Percentiles rank a stretch among this genome's conserved stretches.
phyloP scores from a whole-genome alignment of 768 basidiomycete species.

The Podaxis sp. region DNA sequence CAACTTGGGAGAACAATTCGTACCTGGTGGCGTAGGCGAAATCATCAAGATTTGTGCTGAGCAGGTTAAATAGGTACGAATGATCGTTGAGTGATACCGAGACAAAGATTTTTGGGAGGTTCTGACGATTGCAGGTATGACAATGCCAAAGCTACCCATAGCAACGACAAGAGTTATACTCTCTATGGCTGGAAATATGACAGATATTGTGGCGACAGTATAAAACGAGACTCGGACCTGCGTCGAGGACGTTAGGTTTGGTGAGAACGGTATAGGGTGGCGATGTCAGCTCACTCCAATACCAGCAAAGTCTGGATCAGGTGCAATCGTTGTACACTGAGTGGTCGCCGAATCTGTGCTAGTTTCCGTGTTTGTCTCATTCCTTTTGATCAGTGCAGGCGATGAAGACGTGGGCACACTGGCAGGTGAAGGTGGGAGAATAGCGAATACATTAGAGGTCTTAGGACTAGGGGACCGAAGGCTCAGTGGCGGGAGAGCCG shows the following conservation, averaged over 20 bases:
- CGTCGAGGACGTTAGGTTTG: not conserved
- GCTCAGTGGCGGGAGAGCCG: not conserved
- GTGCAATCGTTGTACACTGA: not conserved
- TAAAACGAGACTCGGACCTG: not conserved
- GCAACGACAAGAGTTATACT: not conserved
- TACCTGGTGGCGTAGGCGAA: not conserved
- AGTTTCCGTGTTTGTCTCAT: not conserved
- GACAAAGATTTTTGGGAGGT: not conserved
- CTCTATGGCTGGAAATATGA: not conserved
- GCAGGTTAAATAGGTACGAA: not conserved
- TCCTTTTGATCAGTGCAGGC: no score
- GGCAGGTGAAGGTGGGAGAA: not conserved
- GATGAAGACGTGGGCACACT: not conserved
- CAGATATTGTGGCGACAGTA: not conserved
- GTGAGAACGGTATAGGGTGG: not conserved
- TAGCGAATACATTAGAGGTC: not conserved
- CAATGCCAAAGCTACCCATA: not conserved
- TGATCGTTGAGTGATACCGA: not conserved
- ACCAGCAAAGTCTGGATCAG: not conserved
- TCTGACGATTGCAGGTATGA: not conserved
- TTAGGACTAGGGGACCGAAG: not conserved
- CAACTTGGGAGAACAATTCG: not conserved
- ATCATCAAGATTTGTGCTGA: not conserved
- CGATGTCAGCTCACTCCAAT: not conserved
- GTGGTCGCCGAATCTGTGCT: not conserved